Base-by-base conservation (phyloP, 192 early-diverging fungal genomes). In the Backusella tarrabulga region DNA sequence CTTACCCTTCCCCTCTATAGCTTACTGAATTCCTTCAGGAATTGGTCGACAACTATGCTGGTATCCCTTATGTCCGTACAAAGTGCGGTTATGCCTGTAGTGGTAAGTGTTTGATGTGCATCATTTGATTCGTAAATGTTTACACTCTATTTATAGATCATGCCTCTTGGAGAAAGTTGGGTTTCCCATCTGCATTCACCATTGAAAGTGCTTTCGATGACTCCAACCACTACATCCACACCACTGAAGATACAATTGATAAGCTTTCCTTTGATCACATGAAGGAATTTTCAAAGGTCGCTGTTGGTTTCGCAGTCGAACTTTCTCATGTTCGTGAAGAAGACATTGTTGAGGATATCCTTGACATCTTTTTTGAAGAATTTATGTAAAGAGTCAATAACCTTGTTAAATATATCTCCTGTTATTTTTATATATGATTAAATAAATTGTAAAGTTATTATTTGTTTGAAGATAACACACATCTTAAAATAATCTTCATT, bases 121-220 rank as follows among this genome's bases (percentile, higher is more conserved):
- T 54, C 42, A 32, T 15, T 32, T 6, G 56, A 29, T 12, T 17
- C n/a, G 8, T 9, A 9, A 23, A 29, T 29, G 23, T 66, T 46
- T 68, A 23, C 54, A 34, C 71, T 67, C 8, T 56, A 54, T 84
- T 66, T 93, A 90, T 92, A 68, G 97, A 99, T 85, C 96, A 99
- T 80, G 95, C 95, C 6, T 93, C 93, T 34, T 99, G 96, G 96
- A 88, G 87, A 74, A 90, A 93, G 77, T 89, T 90, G n/a, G 97
- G 96, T 1, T 96, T 88, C 86, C 92, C 92, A 26, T 92, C 96
- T 34, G 91, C 92, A 7, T 96, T 97, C 79, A 88, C 95, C 0
- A 92, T 92, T 68, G 95, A 96, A 85, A 87, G 84, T n/a, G 88
- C 86, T 26, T 85, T 92, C 75, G 77, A 87, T 11, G 91, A 94